Evolutionary conservation across 352 stramenopile species (phyloP).

Genomic region (Pythium rishiriense): DNA sequence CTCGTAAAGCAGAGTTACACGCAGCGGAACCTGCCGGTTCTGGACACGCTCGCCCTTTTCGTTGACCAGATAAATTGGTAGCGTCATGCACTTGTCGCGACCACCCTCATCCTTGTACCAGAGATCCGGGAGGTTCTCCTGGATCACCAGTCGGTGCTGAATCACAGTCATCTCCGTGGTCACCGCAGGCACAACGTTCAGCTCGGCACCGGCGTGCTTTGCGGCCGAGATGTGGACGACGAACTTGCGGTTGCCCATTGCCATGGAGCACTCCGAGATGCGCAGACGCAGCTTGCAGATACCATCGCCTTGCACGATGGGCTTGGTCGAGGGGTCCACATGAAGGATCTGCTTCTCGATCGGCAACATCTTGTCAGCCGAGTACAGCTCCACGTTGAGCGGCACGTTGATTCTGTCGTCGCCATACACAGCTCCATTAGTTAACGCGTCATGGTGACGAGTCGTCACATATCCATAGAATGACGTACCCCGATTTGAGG

Average conservation of each 20-base stretch:
- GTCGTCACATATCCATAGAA: neutral
- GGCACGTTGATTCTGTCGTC: constrained; percentile 61
- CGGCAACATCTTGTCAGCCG: constrained; percentile 80
- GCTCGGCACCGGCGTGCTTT: constrained; percentile 46
- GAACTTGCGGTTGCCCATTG: constrained; percentile 86
- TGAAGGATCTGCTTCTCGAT: constrained; percentile 81
- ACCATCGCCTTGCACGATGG: constrained; percentile 78
- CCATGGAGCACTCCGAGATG: constrained; percentile 85
- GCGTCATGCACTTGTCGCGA: constrained; percentile 84
- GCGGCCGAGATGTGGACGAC: constrained; percentile 75
- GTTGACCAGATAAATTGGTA: constrained; percentile 78
- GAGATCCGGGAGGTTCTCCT: constrained; percentile 79
- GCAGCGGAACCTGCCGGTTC: constrained; percentile 71
- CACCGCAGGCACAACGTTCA: constrained; percentile 62
- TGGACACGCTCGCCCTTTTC: constrained; percentile 77
- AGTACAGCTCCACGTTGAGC: constrained; percentile 81
- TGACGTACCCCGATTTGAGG: constrained; percentile 67
- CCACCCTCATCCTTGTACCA: constrained; percentile 89
- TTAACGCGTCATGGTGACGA: neutral
- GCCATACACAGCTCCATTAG: constrained; percentile 5
- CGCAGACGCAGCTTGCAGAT: constrained; percentile 82
- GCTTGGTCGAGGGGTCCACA: constrained; percentile 77
- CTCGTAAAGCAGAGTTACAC: constrained; percentile 85
- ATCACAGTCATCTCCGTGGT: constrained; percentile 85
- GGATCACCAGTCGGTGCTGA: constrained; percentile 80